Evolutionary conservation across 768 basidiomycete species (phyloP).

Genomic region (Tulasnella sp.): DNA sequence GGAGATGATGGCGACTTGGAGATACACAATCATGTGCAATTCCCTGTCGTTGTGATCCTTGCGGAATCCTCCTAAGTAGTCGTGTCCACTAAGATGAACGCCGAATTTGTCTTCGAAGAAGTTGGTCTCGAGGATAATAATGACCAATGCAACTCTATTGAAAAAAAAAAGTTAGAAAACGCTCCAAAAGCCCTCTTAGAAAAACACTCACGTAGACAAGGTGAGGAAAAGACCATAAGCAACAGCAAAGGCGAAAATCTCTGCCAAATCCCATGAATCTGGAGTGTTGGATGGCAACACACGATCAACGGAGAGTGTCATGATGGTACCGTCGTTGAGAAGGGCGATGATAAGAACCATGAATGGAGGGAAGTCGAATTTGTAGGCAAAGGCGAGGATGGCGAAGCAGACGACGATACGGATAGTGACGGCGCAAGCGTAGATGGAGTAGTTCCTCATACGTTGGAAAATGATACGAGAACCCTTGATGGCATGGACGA

Average conservation of each 20-base stretch:
- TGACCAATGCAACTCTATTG: conserved; percentile 64
- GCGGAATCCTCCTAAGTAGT: conserved; percentile 15
- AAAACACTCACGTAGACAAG: conserved; percentile 60
- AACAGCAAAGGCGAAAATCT: conserved; percentile 91
- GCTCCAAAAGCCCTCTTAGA: background rate
- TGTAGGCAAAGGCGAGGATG: conserved; percentile 88
- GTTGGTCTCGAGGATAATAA: conserved; percentile 69
- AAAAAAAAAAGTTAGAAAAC: conserved; percentile 14
- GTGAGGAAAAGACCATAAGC: conserved; percentile 94
- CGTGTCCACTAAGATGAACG: conserved; percentile 35
- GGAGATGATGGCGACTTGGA: conserved; percentile 97
- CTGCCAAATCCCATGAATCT: conserved; percentile 89
- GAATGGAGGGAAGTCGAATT: conserved; percentile 98
- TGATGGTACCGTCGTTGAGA: conserved; percentile 93
- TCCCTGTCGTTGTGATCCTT: conserved; percentile 49
- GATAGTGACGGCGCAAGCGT: conserved; percentile 89
- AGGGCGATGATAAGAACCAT: conserved; percentile 98
- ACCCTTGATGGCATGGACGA: conserved; percentile 96
- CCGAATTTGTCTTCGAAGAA: conserved; percentile 87
- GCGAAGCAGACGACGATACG: conserved; percentile 98
- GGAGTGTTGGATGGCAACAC: conserved; percentile 87
- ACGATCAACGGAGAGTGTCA: conserved; percentile 93
- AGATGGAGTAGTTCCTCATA: conserved; percentile 99
- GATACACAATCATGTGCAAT: conserved; percentile 82
- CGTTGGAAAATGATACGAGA: conserved; percentile 99